These are phyloP conservation scores for Cinchona pubescens DNA, from an alignment of 257 asterid genomes.

Conservation along the genomic window DNA sequence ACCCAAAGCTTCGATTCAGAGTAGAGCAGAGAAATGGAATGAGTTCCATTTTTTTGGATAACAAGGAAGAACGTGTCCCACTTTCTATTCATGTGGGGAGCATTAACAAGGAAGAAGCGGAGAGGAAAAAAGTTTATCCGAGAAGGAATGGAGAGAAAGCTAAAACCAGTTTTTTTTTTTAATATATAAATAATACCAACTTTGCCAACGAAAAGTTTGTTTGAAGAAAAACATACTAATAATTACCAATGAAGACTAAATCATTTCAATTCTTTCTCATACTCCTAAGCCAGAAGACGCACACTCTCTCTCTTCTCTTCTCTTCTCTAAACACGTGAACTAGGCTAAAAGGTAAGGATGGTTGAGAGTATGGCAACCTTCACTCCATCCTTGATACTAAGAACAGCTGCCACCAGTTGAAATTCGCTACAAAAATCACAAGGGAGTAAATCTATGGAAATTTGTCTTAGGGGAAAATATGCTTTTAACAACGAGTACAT, in stretches of 20 bases:
- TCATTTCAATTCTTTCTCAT: background rate
- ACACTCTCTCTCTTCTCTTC: background rate
- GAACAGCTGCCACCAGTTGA: background rate
- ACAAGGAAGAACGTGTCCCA: no score
- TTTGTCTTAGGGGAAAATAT: background rate
- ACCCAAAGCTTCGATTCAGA: no score
- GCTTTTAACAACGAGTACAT: background rate
- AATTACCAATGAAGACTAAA: no score
- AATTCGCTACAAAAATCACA: background rate
- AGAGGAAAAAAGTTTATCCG: no score
- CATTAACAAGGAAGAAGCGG: no score
- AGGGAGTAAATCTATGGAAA: background rate
- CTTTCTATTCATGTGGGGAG: no score
- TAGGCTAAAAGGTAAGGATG: background rate
- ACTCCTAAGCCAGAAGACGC: background rate
- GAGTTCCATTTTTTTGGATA: no score
- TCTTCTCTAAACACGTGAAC: background rate
- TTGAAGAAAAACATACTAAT: no score
- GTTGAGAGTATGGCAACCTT: background rate
- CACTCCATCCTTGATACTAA: background rate
- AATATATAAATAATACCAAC: no score
- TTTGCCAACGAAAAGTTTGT: background rate
- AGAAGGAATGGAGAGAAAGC: no score
- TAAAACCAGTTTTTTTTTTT: no score
- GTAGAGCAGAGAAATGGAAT: no score